Percentiles rank a stretch among this genome's conserved stretches.
Conservation (phyloP, 2,329 filamentous ascomycete species). For the Aureobasidium subglaciale region DNA sequence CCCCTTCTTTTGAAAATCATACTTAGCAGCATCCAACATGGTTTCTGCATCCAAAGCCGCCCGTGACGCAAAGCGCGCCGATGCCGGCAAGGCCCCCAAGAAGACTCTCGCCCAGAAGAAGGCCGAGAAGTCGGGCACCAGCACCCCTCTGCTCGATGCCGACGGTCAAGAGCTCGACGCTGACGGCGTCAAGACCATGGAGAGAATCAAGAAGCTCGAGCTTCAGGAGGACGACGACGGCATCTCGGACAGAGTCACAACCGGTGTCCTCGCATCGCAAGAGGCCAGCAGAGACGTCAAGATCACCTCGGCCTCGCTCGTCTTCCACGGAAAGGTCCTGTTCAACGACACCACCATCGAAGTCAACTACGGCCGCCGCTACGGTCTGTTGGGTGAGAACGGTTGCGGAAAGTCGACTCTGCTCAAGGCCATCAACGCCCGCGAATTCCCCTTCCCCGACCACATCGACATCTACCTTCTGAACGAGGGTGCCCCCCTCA, state of each 20-base stretch:
- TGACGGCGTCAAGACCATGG: slow-evolving; percentile 60
- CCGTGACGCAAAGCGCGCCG: slow-evolving; percentile 58
- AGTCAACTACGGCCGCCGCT: slow-evolving; percentile 84
- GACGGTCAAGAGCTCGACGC: slow-evolving; percentile 49
- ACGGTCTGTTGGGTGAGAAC: slow-evolving; percentile 96
- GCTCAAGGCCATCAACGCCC: slow-evolving; percentile 84
- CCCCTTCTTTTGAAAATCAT: neutral
- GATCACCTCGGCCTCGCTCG: slow-evolving; percentile 85
- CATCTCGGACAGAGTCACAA: slow-evolving; percentile 95
- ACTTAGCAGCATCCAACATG: slow-evolving; percentile 38
- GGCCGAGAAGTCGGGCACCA: slow-evolving; percentile 56
- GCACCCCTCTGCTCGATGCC: slow-evolving; percentile 53
- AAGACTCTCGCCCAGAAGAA: slow-evolving; percentile 63
- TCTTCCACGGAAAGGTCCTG: slow-evolving; percentile 96
- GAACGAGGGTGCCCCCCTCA: slow-evolving; percentile 90
- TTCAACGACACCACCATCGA: slow-evolving; percentile 92
- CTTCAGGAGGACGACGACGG: slow-evolving; percentile 95
- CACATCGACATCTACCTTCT: slow-evolving; percentile 97
- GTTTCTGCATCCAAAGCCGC: slow-evolving; percentile 64
- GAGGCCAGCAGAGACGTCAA: slow-evolving; percentile 87
- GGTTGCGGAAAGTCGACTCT: slow-evolving; percentile 98
- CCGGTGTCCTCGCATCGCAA: slow-evolving; percentile 86
- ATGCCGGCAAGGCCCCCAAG: slow-evolving; percentile 66
- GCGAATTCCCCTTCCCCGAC: slow-evolving; percentile 92
- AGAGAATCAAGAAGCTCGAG: slow-evolving; percentile 80